Evolutionary conservation across 139 green algal genomes (phyloP).

Genomic region (Spirogloea muscicola): DNA sequence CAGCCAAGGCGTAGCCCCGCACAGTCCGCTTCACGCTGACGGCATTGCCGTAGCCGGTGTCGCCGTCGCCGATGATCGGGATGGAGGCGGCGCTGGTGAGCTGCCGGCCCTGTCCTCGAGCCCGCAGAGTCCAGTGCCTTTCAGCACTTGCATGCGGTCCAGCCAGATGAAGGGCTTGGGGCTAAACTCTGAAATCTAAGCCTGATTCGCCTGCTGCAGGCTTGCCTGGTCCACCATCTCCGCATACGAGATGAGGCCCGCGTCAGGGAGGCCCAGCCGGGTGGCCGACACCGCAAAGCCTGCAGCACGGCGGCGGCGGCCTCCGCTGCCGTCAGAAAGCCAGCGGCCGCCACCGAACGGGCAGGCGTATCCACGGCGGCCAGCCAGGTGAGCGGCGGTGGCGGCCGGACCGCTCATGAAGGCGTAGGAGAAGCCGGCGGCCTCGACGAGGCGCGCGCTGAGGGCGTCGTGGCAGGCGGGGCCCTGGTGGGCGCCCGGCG

Average conservation of each 20-base stretch:
- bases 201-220: too few species aligned
- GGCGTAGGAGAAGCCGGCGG: constrained; percentile 42
- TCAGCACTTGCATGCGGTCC: too few species aligned
- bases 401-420: constrained; percentile 53
- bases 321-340: too few species aligned
- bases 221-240: constrained; percentile 49
- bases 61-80: constrained; percentile 92
- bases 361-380: too few species aligned
- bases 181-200: too few species aligned
- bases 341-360: too few species aligned
- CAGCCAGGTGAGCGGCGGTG: too few species aligned
- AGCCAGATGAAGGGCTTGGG: too few species aligned
- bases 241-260: constrained; percentile 39
- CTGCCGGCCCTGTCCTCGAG: neutral
- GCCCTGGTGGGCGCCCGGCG: constrained; percentile 1
- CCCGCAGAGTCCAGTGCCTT: too few species aligned
- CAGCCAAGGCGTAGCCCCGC: constrained; percentile 71
- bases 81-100: constrained; percentile 9
- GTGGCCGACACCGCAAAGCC: constrained; percentile 39
- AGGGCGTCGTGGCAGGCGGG: constrained; percentile 49
- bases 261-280: constrained; percentile 28
- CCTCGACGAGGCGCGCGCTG: constrained; percentile 49
- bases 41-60: constrained; percentile 93
- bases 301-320: too few species aligned
- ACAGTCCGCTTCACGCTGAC: constrained; percentile 91